A percentile compares a stretch with the other conserved stretches of the same genome.
These are phyloP conservation scores for Garcia nutans DNA, from an alignment of 345 rosid species.

Conservation along the genomic window DNA sequence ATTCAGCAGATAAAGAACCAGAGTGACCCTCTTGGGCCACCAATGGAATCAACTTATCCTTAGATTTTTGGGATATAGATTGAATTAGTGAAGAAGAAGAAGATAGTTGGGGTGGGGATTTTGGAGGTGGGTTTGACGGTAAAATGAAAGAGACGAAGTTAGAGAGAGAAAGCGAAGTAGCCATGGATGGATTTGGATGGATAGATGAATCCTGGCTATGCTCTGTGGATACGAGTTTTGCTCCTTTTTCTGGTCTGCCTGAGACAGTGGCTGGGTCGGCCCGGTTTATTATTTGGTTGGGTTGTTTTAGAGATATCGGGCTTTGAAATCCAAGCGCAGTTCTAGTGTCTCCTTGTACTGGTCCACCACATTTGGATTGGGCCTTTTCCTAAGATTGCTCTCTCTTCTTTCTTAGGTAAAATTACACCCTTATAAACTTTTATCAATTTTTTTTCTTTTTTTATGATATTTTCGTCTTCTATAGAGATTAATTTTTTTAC, in stretches of 20 bases:
- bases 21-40: constrained; percentile 30
- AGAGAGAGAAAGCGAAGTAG: constrained; percentile 57
- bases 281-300: not conserved
- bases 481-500: no score
- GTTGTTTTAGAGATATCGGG: not conserved
- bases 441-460: no score
- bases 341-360: not conserved
- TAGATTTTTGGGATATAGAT: not conserved
- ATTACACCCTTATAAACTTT: no score
- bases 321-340: not conserved
- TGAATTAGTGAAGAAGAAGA: not conserved
- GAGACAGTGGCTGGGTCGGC: not conserved
- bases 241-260: not conserved
- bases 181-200: constrained; percentile 40
- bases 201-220: constrained; percentile 1
- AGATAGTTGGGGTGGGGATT: constrained; percentile 6
- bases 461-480: no score
- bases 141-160: constrained; percentile 61
- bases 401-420: no score
- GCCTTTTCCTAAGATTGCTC: no score
- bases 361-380: no score
- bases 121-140: constrained; percentile 41
- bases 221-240: not conserved
- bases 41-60: constrained; percentile 23
- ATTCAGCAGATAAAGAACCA: constrained; percentile 37